Base-by-base conservation (phyloP, 192 early-diverging fungal species). In the Pilaira anomala region DNA sequence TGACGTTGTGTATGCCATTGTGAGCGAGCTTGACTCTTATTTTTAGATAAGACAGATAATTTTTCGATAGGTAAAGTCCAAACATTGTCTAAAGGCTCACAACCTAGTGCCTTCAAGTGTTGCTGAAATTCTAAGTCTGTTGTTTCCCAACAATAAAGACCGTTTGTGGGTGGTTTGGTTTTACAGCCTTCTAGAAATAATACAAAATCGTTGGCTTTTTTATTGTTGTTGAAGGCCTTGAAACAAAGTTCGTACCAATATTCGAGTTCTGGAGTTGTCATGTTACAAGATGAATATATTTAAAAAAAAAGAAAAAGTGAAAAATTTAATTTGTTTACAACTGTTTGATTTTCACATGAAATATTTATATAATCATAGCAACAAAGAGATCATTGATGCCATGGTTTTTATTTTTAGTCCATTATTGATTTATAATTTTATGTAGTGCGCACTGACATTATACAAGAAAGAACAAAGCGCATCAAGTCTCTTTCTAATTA, bases 1-100 rank as follows among this genome's bases (percentile, higher is more conserved):
- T 68, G 66, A 6, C 36, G 36, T 41, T 49, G 6, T 16, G 25
- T 2, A 61, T 68, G 66, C 66, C 66, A 68, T 46, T 44, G 4
- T 16, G 3, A 41, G 2, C 66, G 58, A n/a, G n/a, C 50, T 18
- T 42, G 14, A 3, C 51, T 29, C 29, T 68, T 60, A 7, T 7
- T 41, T 24, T 44, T 28, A 2, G 5, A 6, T 13, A 54, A 36
- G 7, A 14, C 26, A 3, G 9, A 2, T 29, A 25, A 44, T 1
- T 44, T 4, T 14, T 42, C 22, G 40, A 26, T 25, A 6, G 59
- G 24, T 30, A 46, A 18, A 18, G 26, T 33, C 42, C 9, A 13
- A 8, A n/a, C 28, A 25, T 19, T 40, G 28, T 22, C 19, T 40
- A 18, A 16, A 42, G 24, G 56, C 7, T 44, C 4, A 33, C 16